A percentile compares a stretch with the other conserved stretches of the same genome.
Conservation (phyloP, 352 stramenopile genomes). For the Halophytophthora polymorphica region DNA sequence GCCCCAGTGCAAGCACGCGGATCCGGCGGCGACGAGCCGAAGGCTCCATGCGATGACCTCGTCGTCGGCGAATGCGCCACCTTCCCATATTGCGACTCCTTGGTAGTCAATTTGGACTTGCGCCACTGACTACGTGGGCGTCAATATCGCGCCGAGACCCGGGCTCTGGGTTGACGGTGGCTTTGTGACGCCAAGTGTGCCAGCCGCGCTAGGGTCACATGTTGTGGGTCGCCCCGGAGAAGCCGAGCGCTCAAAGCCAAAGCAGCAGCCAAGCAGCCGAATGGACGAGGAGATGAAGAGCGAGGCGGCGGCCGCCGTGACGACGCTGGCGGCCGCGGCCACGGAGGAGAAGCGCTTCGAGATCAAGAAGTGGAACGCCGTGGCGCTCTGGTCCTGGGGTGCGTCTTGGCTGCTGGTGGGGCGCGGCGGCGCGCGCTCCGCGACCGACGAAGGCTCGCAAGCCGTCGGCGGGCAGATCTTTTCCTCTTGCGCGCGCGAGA, state of each 20-base stretch:
- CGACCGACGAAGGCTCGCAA: neutral
- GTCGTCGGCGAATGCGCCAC: too few relatives aligned
- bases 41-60: too few relatives aligned
- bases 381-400: slow-evolving; percentile 99
- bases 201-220: too few relatives aligned
- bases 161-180: too few relatives aligned
- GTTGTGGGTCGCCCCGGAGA: slow-evolving; percentile 1
- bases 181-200: too few relatives aligned
- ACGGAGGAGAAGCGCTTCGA: slow-evolving; percentile 93
- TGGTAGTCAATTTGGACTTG: too few relatives aligned
- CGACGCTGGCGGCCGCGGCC: slow-evolving; percentile 8
- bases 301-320: slow-evolving; percentile 14
- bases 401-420: slow-evolving; percentile 11
- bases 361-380: slow-evolving; percentile 99
- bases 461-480: slow-evolving; percentile 15
- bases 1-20: too few relatives aligned
- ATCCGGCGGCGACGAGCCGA: too few relatives aligned
- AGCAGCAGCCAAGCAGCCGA: slow-evolving; percentile 4
- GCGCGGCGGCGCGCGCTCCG: too few relatives aligned
- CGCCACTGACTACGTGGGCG: too few relatives aligned
- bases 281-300: slow-evolving; percentile 80
- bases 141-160: too few relatives aligned
- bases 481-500: neutral
- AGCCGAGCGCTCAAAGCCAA: slow-evolving; percentile 10
- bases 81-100: too few relatives aligned